These are phyloP conservation scores for Colletotrichum tropicale DNA, from an alignment of 2,329 filamentous ascomycete species.

Conservation along the genomic window DNA sequence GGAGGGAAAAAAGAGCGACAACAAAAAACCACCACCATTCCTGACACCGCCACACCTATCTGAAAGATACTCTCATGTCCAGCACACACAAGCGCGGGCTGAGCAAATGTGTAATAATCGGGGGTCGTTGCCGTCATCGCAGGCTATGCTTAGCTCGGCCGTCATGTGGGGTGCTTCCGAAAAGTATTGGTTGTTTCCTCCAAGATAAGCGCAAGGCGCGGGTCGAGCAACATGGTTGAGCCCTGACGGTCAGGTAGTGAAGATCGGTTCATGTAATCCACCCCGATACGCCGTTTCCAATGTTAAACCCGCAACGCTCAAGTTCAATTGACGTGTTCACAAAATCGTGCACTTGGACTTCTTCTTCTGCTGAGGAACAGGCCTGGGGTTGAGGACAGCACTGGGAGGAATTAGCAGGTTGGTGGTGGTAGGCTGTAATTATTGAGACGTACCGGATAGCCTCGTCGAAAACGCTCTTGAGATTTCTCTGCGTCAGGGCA, in stretches of 20 bases:
- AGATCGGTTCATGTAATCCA: constrained; percentile 3
- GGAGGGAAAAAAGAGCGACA: not conserved
- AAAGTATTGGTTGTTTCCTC: not conserved
- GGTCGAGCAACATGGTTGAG: constrained; percentile 8
- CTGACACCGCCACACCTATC: not conserved
- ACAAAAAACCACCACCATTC: not conserved
- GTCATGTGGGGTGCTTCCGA: not conserved
- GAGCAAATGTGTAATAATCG: not conserved
- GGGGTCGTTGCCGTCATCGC: not conserved
- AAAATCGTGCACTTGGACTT: constrained; percentile 73
- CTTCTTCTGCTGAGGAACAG: constrained; percentile 62
- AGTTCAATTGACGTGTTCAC: constrained; percentile 42
- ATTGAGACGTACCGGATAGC: constrained; percentile 80
- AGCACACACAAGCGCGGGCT: not conserved
- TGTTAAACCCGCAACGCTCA: constrained; percentile 6
- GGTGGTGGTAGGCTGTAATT: constrained; percentile 21
- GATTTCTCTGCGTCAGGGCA: constrained; percentile 91
- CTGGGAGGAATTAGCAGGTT: constrained; percentile 43
- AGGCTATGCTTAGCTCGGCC: not conserved
- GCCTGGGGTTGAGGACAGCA: constrained; percentile 74
- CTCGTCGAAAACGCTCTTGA: constrained; percentile 99
- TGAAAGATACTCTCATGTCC: not conserved
- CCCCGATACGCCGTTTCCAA: constrained; percentile 7
- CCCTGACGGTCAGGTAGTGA: not conserved
- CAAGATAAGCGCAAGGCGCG: not conserved